Percentiles rank a stretch among this genome's conserved stretches.
These are phyloP conservation scores for Ustilago cynodontis DNA, from an alignment of 1,284 basidiomycete genomes.

Conservation along the genomic window DNA sequence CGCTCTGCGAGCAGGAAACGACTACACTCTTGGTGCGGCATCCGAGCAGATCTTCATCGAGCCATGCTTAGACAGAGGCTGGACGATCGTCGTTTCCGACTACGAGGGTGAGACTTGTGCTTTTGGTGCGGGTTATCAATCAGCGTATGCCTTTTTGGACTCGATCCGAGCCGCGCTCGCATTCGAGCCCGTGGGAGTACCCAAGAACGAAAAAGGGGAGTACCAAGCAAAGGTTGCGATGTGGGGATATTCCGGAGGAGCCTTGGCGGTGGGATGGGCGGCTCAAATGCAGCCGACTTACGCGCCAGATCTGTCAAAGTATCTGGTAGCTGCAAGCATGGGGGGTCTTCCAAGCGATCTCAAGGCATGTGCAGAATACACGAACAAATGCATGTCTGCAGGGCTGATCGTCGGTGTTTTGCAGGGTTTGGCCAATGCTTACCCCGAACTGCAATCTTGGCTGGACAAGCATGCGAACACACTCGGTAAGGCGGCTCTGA, in stretches of 20 bases:
- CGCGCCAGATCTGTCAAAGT: conserved; percentile 50
- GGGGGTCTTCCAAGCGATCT: conserved; percentile 62
- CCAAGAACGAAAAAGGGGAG: conserved; percentile 10
- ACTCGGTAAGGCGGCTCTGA: conserved; percentile 32
- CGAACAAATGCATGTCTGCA: conserved; percentile 45
- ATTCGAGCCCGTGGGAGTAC: conserved; percentile 46
- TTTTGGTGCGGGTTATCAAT: conserved; percentile 57
- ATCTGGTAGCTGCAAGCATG: conserved; percentile 56
- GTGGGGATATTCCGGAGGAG: conserved; percentile 67
- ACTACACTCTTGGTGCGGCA: conserved; percentile 35
- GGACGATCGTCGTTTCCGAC: conserved; percentile 60
- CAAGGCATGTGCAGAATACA: conserved; percentile 37
- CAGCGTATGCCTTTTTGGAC: conserved; percentile 60
- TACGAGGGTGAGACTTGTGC: conserved; percentile 62
- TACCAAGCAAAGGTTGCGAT: conserved; percentile 44
- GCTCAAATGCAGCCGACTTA: conserved; percentile 54
- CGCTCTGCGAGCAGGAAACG: conserved; percentile 39
- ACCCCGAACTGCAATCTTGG: conserved; percentile 54
- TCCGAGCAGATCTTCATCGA: conserved; percentile 60
- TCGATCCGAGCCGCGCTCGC: conserved; percentile 53
- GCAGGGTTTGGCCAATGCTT: conserved; percentile 55
- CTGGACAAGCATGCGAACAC: conserved; percentile 40
- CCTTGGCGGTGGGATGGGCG: conserved; percentile 64
- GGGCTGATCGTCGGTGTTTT: conserved; percentile 58
- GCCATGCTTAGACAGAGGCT: conserved; percentile 57